phyloP scores from a whole-genome alignment of 768 basidiomycete species.

The Rhodotorula diobovata region DNA sequence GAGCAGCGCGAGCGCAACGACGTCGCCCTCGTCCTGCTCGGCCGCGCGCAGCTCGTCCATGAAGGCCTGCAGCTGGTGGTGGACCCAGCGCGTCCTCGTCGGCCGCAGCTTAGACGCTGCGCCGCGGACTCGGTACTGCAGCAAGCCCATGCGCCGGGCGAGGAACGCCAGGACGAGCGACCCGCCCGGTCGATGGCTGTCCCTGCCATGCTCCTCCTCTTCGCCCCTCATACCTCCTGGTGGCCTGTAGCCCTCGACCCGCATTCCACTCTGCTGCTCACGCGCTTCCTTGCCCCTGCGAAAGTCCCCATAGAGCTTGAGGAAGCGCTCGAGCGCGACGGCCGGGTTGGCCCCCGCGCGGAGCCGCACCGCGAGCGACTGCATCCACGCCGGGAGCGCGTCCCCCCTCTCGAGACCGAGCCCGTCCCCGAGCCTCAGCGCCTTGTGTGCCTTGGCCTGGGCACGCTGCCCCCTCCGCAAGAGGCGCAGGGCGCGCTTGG shows the following conservation, averaged over 20 bases:
- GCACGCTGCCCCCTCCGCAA: too few relatives aligned
- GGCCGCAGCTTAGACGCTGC: neutral
- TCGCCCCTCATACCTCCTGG: too few relatives aligned
- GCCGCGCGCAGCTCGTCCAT: conserved; percentile 1
- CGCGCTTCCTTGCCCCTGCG: neutral
- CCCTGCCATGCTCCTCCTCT: neutral
- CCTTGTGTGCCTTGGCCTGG: neutral
- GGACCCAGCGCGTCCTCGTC: neutral
- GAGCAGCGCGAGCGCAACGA: conserved; percentile 25
- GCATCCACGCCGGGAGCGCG: conserved; percentile 25
- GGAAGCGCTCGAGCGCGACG: neutral
- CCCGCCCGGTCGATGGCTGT: too few relatives aligned
- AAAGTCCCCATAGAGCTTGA: neutral
- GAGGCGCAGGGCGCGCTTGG: neutral
- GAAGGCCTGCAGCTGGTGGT: neutral
- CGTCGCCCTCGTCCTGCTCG: conserved; percentile 9
- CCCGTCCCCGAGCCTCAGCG: neutral
- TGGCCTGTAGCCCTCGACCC: too few relatives aligned
- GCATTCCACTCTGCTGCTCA: neutral
- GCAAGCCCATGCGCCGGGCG: conserved; percentile 1
- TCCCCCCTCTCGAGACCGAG: conserved; percentile 10
- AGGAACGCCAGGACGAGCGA: conserved; percentile 13
- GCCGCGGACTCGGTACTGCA: neutral
- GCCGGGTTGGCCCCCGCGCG: neutral
- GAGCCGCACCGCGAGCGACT: conserved; percentile 17